phyloP scores from a whole-genome alignment of 2,329 filamentous ascomycete species.

The Chaetomium olivaceum region DNA sequence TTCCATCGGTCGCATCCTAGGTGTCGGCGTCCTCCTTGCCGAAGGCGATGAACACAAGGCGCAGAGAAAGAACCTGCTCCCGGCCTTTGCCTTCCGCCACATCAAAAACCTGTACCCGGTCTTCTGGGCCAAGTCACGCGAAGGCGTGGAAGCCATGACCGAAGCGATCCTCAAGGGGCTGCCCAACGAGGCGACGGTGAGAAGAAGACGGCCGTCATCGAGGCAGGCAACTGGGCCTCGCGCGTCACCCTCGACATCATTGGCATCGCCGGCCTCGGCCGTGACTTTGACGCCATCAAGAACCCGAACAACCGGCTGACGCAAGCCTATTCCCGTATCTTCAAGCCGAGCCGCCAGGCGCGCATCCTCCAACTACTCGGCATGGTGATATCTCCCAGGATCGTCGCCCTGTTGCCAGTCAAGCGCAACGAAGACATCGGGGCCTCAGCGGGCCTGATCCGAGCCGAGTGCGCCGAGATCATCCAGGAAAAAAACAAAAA shows the following conservation, averaged over 20 bases:
- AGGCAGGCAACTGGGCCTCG: constrained; percentile 64
- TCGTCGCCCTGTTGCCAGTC: constrained; percentile 66
- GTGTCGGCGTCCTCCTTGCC: constrained; percentile 72
- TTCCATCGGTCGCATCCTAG: constrained; percentile 64
- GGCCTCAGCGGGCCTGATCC: constrained; percentile 59
- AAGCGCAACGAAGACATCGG: constrained; percentile 67
- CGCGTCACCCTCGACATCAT: constrained; percentile 75
- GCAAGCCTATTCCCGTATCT: constrained; percentile 56
- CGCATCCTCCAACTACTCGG: constrained; percentile 59
- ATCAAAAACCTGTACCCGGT: constrained; percentile 80
- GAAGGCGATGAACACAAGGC: constrained; percentile 90
- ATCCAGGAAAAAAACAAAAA: constrained; percentile 67
- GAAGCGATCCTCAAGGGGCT: constrained; percentile 45
- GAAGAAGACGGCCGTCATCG: constrained; percentile 48
- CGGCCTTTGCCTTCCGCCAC: constrained; percentile 83
- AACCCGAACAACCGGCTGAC: constrained; percentile 62
- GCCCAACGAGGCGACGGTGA: constrained; percentile 37
- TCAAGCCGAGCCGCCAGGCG: constrained; percentile 53
- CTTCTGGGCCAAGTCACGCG: constrained; percentile 77
- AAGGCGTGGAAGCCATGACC: constrained; percentile 65
- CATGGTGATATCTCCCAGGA: constrained; percentile 62
- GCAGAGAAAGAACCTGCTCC: constrained; percentile 76
- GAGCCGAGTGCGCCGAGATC: constrained; percentile 65
- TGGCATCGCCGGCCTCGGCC: constrained; percentile 68
- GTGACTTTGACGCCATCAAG: constrained; percentile 67